A percentile compares a stretch with the other conserved stretches of the same genome.
These are phyloP conservation scores for Penicillium polonicum DNA, from an alignment of 2,329 filamentous ascomycete genomes.

Conservation along the genomic window DNA sequence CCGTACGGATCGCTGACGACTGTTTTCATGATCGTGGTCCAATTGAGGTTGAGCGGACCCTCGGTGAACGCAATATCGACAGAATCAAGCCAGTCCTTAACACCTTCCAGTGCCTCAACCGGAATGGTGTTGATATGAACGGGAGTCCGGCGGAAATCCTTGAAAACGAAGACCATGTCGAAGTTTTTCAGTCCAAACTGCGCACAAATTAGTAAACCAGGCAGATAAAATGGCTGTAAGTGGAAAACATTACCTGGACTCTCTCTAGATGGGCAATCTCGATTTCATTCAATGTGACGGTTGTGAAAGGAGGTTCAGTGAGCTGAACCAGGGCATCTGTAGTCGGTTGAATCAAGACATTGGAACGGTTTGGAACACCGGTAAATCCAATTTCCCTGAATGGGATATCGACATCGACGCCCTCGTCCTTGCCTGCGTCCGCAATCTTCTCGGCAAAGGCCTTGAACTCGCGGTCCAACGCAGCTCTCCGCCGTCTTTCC, in stretches of 20 bases:
- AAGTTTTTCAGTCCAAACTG: conserved; percentile 98
- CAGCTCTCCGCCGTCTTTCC: conserved; percentile 84
- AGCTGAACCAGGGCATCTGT: conserved; percentile 97
- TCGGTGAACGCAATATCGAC: conserved; percentile 94
- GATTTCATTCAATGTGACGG: conserved; percentile 91
- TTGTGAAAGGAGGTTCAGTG: conserved; percentile 94
- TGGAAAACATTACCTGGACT: conserved; percentile 58
- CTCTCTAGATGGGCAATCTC: conserved; percentile 95
- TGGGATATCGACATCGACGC: conserved; percentile 91
- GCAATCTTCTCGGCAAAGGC: conserved; percentile 96
- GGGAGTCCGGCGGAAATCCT: conserved; percentile 88
- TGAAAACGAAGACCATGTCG: conserved; percentile 97
- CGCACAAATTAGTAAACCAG: conserved; percentile 25
- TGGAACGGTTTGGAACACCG: conserved; percentile 92
- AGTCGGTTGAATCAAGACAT: conserved; percentile 91
- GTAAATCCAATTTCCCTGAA: conserved; percentile 96
- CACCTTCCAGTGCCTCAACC: conserved; percentile 87
- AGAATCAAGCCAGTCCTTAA: conserved; percentile 96
- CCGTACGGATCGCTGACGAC: conserved; percentile 89
- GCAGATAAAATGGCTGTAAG: not conserved
- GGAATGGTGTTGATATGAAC: conserved; percentile 98
- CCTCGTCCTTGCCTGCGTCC: conserved; percentile 87
- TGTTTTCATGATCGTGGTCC: conserved; percentile 99
- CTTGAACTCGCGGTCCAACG: conserved; percentile 93
- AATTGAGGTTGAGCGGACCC: conserved; percentile 95